Evolutionary conservation across 192 early-diverging fungal genomes (phyloP).

Genomic region (Podila clonocystis): DNA sequence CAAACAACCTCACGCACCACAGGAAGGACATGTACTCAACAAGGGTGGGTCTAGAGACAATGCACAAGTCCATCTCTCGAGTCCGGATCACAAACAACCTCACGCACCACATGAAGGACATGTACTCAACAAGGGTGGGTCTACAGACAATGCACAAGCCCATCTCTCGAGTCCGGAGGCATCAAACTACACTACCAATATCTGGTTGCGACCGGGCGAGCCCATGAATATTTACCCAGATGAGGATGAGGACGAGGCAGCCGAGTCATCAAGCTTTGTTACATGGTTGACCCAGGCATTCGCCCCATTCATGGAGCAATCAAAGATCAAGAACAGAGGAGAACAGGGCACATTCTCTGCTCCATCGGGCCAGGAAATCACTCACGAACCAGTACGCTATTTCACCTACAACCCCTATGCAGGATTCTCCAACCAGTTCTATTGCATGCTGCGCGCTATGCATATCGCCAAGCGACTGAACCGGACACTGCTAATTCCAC

Average conservation of each 20-base stretch:
- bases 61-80: no score
- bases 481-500: conserved; percentile 5
- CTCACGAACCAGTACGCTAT: conserved; percentile 1
- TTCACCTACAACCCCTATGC: conserved; percentile 11
- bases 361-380: background rate
- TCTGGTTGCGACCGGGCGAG: conserved; percentile 2
- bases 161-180: no score
- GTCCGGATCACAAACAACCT: no score
- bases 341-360: no score
- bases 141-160: no score
- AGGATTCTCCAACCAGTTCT: conserved; percentile 11
- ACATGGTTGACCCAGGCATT: conserved; percentile 5
- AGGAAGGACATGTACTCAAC: no score
- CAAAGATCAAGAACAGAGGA: no score
- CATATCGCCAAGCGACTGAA: background rate
- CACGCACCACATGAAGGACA: no score
- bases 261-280: conserved; percentile 7
- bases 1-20: no score
- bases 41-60: no score
- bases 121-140: no score
- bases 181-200: background rate
- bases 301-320: background rate
- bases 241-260: background rate
- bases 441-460: conserved; percentile 12
- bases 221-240: conserved; percentile 4